A percentile compares a stretch with the other conserved stretches of the same genome.
Conservation (phyloP, 2,329 filamentous ascomycete species). For the Fusarium azukiicola region DNA sequence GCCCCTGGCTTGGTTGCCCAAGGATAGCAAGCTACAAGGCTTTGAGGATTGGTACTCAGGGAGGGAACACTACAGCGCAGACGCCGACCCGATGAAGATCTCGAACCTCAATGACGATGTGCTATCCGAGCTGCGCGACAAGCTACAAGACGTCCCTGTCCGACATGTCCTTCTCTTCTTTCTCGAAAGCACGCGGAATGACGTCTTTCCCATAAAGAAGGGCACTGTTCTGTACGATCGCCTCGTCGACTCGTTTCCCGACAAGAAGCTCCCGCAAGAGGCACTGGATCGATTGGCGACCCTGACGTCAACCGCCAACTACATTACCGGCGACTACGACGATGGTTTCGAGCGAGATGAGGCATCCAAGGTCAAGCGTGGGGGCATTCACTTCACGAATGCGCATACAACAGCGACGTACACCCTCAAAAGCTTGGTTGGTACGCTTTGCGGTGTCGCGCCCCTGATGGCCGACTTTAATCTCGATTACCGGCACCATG, state of each 20-base stretch:
- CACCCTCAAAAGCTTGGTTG: slow-evolving; percentile 67
- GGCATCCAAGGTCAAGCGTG: slow-evolving; percentile 49
- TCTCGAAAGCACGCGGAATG: slow-evolving; percentile 68
- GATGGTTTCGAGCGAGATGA: slow-evolving; percentile 57
- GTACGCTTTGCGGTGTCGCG: slow-evolving; percentile 66
- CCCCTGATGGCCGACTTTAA: slow-evolving; percentile 68
- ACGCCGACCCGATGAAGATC: slow-evolving; percentile 64
- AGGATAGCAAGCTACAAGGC: slow-evolving; percentile 41
- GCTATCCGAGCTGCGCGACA: slow-evolving; percentile 50
- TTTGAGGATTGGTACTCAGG: slow-evolving; percentile 57
- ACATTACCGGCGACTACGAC: slow-evolving; percentile 61
- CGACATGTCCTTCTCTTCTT: slow-evolving; percentile 67
- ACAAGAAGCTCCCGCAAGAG: slow-evolving; percentile 57
- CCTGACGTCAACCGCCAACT: slow-evolving; percentile 59
- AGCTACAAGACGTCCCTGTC: slow-evolving; percentile 59
- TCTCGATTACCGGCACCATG: slow-evolving; percentile 63
- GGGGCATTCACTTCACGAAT: slow-evolving; percentile 65
- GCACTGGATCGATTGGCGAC: slow-evolving; percentile 53
- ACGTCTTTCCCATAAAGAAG: slow-evolving; percentile 69
- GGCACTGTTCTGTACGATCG: slow-evolving; percentile 61
- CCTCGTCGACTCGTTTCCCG: slow-evolving; percentile 55
- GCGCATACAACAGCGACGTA: slow-evolving; percentile 67
- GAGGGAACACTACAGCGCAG: slow-evolving; percentile 60
- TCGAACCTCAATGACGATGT: slow-evolving; percentile 62
- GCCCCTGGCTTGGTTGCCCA: slow-evolving; percentile 54